Conservation (phyloP, 2,329 filamentous ascomycete species). For the Bipolaris oryzae region DNA sequence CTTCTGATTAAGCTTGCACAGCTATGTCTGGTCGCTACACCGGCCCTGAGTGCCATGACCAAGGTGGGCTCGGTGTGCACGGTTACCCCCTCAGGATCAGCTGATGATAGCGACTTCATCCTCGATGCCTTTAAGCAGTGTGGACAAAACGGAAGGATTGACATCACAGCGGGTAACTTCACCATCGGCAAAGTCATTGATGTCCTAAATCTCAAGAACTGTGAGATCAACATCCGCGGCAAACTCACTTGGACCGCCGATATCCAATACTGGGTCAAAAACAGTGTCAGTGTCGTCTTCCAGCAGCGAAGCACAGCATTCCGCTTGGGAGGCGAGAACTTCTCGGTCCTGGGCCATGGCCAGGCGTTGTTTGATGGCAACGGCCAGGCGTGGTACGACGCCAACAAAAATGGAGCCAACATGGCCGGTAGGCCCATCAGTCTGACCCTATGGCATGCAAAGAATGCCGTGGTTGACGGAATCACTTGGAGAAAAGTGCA, state of each 20-base stretch:
- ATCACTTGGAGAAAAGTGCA: slow-evolving; percentile 53
- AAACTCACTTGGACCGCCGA: slow-evolving; percentile 37
- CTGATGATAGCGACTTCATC: slow-evolving; percentile 31
- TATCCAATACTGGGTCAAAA: slow-evolving; percentile 34
- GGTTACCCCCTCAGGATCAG: slow-evolving; percentile 29
- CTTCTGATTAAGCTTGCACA: slow-evolving; percentile 9
- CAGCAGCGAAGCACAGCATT: slow-evolving; percentile 31
- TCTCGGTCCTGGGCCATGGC: slow-evolving; percentile 31
- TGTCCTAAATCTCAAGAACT: slow-evolving; percentile 31
- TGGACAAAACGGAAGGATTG: slow-evolving; percentile 34
- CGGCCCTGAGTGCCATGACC: slow-evolving; percentile 28
- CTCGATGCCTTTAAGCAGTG: slow-evolving; percentile 40
- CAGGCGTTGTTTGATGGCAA: slow-evolving; percentile 38
- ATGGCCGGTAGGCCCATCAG: slow-evolving; percentile 54
- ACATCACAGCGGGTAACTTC: slow-evolving; percentile 31
- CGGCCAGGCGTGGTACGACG: slow-evolving; percentile 45
- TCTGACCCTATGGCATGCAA: slow-evolving; percentile 55
- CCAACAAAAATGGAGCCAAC: slow-evolving; percentile 52
- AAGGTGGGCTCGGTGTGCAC: slow-evolving; percentile 33
- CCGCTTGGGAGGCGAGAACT: slow-evolving; percentile 32
- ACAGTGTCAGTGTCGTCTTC: slow-evolving; percentile 33
- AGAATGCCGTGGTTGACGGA: slow-evolving; percentile 55
- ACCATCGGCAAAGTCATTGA: slow-evolving; percentile 40
- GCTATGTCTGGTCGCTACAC: slow-evolving; percentile 13
- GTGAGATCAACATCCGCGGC: slow-evolving; percentile 35